Conservation (phyloP, 805 yeast species). For the Candida caryicola region DNA sequence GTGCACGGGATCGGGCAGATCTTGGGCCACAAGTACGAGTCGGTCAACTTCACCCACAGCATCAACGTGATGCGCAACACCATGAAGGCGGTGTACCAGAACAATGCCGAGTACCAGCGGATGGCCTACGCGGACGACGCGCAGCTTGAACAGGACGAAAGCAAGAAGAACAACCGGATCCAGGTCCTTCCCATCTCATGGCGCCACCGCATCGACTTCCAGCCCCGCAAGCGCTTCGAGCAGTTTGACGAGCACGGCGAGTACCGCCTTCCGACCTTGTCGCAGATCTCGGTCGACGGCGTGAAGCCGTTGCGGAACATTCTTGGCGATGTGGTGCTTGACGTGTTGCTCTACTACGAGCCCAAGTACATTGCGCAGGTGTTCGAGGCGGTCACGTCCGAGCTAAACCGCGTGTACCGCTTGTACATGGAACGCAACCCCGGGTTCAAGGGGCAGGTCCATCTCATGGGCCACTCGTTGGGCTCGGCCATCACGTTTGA, state of each 20-base stretch:
- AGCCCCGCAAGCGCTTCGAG: slow-evolving; percentile 42
- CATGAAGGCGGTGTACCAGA: slow-evolving; percentile 47
- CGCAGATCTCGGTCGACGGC: slow-evolving; percentile 74
- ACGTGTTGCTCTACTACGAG: slow-evolving; percentile 74
- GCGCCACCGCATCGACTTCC: slow-evolving; percentile 75
- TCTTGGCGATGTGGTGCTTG: slow-evolving; percentile 84
- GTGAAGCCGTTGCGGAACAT: slow-evolving; percentile 72
- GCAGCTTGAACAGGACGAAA: slow-evolving; percentile 7
- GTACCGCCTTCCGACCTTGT: slow-evolving; percentile 55
- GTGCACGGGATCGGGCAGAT: slow-evolving; percentile 95
- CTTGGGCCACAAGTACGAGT: slow-evolving; percentile 72
- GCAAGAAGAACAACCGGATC: slow-evolving; percentile 49
- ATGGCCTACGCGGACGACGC: slow-evolving; percentile 25
- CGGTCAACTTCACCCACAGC: slow-evolving; percentile 84
- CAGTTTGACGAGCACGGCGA: slow-evolving; percentile 37
- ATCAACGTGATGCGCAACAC: slow-evolving; percentile 62
- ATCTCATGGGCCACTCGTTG: slow-evolving; percentile 85
- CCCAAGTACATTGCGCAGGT: slow-evolving; percentile 64
- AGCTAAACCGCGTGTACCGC: slow-evolving; percentile 61
- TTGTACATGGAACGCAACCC: slow-evolving; percentile 65
- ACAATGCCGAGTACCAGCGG: slow-evolving; percentile 38
- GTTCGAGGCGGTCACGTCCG: slow-evolving; percentile 54
- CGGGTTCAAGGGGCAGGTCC: slow-evolving; percentile 72
- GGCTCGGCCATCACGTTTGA: slow-evolving; percentile 88
- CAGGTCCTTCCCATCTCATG: slow-evolving; percentile 91